These are phyloP conservation scores for Xylaria telfairii DNA, from an alignment of 495 filamentous ascomycete genomes.

Conservation along the genomic window DNA sequence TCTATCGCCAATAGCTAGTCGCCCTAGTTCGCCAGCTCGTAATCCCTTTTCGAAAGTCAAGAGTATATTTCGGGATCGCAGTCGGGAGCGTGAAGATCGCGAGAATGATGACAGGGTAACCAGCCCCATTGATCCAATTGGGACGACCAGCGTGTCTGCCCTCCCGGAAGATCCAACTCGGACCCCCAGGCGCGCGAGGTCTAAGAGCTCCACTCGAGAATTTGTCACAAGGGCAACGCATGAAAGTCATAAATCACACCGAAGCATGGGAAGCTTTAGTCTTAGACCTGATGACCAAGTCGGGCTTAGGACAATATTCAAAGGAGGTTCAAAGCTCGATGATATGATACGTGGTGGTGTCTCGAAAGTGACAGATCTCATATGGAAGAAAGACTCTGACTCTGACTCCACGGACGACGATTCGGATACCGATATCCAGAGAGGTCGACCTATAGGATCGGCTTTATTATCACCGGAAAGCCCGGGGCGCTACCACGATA, in stretches of 20 bases:
- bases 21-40: constrained; percentile 50
- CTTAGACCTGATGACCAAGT: constrained; percentile 49
- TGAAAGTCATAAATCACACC: constrained; percentile 47
- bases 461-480: constrained; percentile 29
- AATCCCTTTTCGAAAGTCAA: constrained; percentile 54
- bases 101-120: constrained; percentile 37
- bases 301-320: constrained; percentile 51
- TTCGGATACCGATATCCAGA: constrained; percentile 44
- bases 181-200: constrained; percentile 39
- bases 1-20: constrained; percentile 48
- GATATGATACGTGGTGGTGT: constrained; percentile 54
- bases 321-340: constrained; percentile 52
- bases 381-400: constrained; percentile 53
- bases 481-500: constrained; percentile 33
- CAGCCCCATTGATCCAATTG: constrained; percentile 29
- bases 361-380: constrained; percentile 55
- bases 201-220: constrained; percentile 48
- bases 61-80: constrained; percentile 56
- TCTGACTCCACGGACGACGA: constrained; percentile 48
- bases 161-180: constrained; percentile 35
- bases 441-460: constrained; percentile 42
- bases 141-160: constrained; percentile 32
- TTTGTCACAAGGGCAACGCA: constrained; percentile 36
- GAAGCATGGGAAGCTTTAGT: constrained; percentile 45
- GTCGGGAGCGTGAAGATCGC: constrained; percentile 41